Evolutionary conservation across 2,329 filamentous ascomycete genomes (phyloP), one percentile per base, ranked within the genome.

Genomic region (Penicillium sp.): DNA sequence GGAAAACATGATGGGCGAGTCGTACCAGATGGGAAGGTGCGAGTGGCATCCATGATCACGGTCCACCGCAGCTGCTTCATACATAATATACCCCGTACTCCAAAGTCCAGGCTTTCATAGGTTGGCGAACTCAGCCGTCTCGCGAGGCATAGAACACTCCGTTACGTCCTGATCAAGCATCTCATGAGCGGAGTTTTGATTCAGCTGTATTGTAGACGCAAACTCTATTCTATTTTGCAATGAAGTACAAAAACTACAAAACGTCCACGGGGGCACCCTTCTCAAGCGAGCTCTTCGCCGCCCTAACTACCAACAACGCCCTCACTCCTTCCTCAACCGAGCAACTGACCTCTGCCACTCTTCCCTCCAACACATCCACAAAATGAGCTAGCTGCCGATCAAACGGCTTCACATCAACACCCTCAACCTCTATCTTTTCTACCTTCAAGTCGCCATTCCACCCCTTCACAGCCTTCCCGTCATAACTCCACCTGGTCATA

Each of bases 321-420:
- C 79, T 76, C 51, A 86, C 71, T 0, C 83, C 85, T 62, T 84
- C 83, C 35, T 78, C 72, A 0, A 78, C 80, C 7, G 79, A 79
- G 67, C 85, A 87, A 31, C 74, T 80, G 1, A 83, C 81, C 57
- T 69, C 63, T 41, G 35, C 35, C 50, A 78, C 81, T 17, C 75
- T 49, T 0, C 79, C 80, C 5, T 69, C 74, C 3, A 86, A 74
- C 0, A 87, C 83, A 29, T 74, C 75, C 5, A 84, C 79, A 58
- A 86, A 83, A 70, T 87, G 82, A 54, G 72, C 70, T 2, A 86
- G 66, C 67, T 87, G 85, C 62, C 81, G 65, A 66, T 86, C 81
- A 67, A 87, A 86, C 0, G 84, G 84, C 15, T 76, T 72, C n/a
- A 41, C 56, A 44, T 64, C 71, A n/a, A 62, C 46, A 56, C 69